phyloP scores from a whole-genome alignment of 2,329 filamentous ascomycete genomes.

The Alternaria consortialis region DNA sequence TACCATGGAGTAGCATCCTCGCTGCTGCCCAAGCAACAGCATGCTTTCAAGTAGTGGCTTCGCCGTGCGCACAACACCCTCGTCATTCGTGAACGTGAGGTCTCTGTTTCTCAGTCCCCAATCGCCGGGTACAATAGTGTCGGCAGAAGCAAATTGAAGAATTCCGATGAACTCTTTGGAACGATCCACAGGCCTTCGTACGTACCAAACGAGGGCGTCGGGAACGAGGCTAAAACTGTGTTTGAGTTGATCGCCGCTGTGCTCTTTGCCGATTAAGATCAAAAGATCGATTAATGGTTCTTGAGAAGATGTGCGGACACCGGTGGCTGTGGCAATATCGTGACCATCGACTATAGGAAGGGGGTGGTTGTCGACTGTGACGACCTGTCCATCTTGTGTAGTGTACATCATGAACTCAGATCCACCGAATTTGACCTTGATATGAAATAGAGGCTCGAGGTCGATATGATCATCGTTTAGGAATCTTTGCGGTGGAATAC shows the following conservation, averaged over 20 bases:
- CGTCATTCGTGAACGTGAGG: background rate
- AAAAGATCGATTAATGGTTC: background rate
- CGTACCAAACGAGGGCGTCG: background rate
- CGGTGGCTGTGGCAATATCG: background rate
- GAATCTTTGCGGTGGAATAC: background rate
- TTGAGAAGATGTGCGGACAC: background rate
- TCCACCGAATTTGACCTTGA: background rate
- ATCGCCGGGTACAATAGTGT: background rate
- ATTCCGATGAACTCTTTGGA: background rate
- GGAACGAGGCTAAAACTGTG: background rate
- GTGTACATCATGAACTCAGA: background rate
- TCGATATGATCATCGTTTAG: background rate
- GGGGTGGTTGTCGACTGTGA: background rate
- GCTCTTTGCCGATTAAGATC: background rate
- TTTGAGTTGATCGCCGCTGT: background rate
- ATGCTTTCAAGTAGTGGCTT: background rate
- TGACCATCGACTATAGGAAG: background rate
- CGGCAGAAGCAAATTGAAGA: background rate
- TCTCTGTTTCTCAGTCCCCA: background rate
- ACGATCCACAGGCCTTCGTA: background rate
- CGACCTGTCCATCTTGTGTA: background rate
- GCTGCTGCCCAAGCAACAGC: background rate
- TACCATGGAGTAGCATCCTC: background rate
- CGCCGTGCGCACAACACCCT: background rate
- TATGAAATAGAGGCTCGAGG: background rate